These are phyloP conservation scores for Penicillium hesseltinei DNA, from an alignment of 2,329 filamentous ascomycete species.

Conservation along the genomic window DNA sequence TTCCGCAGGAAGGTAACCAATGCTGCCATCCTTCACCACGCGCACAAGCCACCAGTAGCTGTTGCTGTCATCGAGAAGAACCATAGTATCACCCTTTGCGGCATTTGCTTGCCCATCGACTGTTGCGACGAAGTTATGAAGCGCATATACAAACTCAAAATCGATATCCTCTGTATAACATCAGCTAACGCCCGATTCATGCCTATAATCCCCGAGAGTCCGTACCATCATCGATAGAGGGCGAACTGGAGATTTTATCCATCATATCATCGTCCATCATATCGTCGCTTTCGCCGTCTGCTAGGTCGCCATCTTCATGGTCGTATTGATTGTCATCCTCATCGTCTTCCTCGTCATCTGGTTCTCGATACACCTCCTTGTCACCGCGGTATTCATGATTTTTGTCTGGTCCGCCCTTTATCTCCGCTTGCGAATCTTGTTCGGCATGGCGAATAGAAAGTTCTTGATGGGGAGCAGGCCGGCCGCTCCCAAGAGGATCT, in stretches of 20 bases:
- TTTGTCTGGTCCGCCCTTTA: slow-evolving; percentile 62
- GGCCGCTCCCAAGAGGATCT: slow-evolving; percentile 52
- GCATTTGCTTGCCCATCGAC: slow-evolving; percentile 98
- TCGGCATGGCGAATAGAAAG: slow-evolving; percentile 77
- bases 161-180: slow-evolving; percentile 95
- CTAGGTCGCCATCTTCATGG: slow-evolving; percentile 52
- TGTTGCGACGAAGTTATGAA: slow-evolving; percentile 96
- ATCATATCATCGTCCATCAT: slow-evolving; percentile 89
- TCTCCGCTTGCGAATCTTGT: slow-evolving; percentile 72
- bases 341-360: slow-evolving; percentile 28
- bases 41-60: slow-evolving; percentile 99
- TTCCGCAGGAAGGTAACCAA: slow-evolving; percentile 90
- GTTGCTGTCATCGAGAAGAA: slow-evolving; percentile 95
- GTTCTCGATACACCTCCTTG: slow-evolving; percentile 36
- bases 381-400: slow-evolving; percentile 43
- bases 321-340: slow-evolving; percentile 23
- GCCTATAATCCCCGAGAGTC: slow-evolving; percentile 42
- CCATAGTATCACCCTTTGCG: slow-evolving; percentile 98
- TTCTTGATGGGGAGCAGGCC: slow-evolving; percentile 77
- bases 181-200: slow-evolving; percentile 60
- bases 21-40: slow-evolving; percentile 96
- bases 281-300: slow-evolving; percentile 65
- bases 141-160: slow-evolving; percentile 98
- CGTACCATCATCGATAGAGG: slow-evolving; percentile 97
- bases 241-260: slow-evolving; percentile 98